phyloP scores from a whole-genome alignment of 805 yeast genomes.

The Kluyveromyces dobzhanskii region DNA sequence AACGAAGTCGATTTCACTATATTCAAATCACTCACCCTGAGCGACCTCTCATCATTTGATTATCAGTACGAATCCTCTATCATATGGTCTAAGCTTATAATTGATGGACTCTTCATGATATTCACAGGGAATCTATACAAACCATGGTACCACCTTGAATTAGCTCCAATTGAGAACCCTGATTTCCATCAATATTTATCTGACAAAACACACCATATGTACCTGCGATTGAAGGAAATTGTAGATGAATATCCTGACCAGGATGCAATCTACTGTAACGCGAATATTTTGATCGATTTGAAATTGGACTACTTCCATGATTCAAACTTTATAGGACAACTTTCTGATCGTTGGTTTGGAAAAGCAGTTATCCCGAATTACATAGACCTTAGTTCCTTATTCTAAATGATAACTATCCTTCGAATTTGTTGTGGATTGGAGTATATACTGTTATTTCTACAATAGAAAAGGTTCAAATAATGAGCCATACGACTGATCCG shows the following conservation, averaged over 20 bases:
- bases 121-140: constrained; percentile 23
- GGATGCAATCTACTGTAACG: constrained; percentile 12
- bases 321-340: constrained; percentile 14
- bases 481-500: constrained; percentile 77
- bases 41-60: constrained; percentile 5
- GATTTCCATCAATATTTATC: constrained; percentile 16
- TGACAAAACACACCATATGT: constrained; percentile 11
- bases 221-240: constrained; percentile 11
- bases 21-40: constrained; percentile 13
- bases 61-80: constrained; percentile 17
- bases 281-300: constrained; percentile 15
- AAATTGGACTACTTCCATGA: constrained; percentile 30
- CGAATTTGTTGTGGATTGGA: background rate
- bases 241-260: constrained; percentile 12
- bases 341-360: constrained; percentile 19
- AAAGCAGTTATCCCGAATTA: constrained; percentile 6
- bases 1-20: constrained; percentile 9
- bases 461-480: constrained; percentile 29
- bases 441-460: background rate
- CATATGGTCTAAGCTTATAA: constrained; percentile 26
- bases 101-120: constrained; percentile 24
- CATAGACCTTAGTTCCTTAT: constrained; percentile 5
- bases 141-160: constrained; percentile 19
- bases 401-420: background rate
- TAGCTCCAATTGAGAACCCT: constrained; percentile 2